Evolutionary conservation across 2,329 filamentous ascomycete genomes (phyloP).

Genomic region (Microcera coccophila): DNA sequence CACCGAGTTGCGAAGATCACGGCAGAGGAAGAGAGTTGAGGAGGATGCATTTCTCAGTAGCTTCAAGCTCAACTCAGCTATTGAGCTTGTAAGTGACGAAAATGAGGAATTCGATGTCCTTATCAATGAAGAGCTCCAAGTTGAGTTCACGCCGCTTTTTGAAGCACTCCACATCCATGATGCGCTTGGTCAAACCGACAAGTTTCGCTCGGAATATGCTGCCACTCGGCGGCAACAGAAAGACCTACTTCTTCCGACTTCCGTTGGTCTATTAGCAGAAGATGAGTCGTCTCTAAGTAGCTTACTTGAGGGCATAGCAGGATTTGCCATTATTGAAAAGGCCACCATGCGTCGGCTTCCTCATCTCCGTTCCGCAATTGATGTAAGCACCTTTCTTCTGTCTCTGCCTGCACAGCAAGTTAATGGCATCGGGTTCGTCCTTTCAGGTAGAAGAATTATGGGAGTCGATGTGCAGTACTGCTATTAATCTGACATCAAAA

Average conservation of each 20-base stretch:
- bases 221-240: slow-evolving; percentile 87
- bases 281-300: slow-evolving; percentile 85
- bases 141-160: slow-evolving; percentile 91
- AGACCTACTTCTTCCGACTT: slow-evolving; percentile 75
- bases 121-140: slow-evolving; percentile 90
- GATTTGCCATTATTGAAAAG: slow-evolving; percentile 94
- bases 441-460: slow-evolving; percentile 87
- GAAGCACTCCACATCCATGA: slow-evolving; percentile 97
- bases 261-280: slow-evolving; percentile 73
- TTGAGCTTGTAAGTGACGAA: slow-evolving; percentile 93
- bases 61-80: slow-evolving; percentile 92
- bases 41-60: slow-evolving; percentile 69
- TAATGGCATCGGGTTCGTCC: slow-evolving; percentile 3
- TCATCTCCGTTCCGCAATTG: slow-evolving; percentile 74
- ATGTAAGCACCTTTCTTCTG: slow-evolving; percentile 54
- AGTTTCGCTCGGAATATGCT: slow-evolving; percentile 88
- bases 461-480: slow-evolving; percentile 94
- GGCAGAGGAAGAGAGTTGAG: slow-evolving; percentile 79
- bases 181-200: slow-evolving; percentile 86
- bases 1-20: slow-evolving; percentile 77
- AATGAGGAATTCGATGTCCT: slow-evolving; percentile 92
- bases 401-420: not conserved
- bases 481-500: slow-evolving; percentile 76
- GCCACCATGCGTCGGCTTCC: slow-evolving; percentile 85
- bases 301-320: slow-evolving; percentile 86